These are phyloP conservation scores for Oryza longistaminata DNA, from an alignment of 176 grass and related monocot species.

Conservation along the genomic window DNA sequence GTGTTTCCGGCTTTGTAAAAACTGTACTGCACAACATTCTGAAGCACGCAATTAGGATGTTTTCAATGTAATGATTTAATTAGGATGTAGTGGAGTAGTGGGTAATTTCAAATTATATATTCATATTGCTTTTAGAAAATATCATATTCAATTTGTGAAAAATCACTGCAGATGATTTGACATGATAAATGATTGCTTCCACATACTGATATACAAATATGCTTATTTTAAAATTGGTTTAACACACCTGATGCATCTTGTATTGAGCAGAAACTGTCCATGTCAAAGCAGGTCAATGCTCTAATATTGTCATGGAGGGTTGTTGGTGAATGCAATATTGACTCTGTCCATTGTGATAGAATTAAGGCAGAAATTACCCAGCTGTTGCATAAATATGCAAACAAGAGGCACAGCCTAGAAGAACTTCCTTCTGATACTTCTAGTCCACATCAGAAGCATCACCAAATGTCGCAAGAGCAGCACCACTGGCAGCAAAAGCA, in stretches of 20 bases:
- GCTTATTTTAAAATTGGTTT: not conserved
- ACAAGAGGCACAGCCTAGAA: slow-evolving; percentile 25
- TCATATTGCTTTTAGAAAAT: not conserved
- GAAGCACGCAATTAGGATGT: not conserved
- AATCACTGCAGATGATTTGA: not conserved
- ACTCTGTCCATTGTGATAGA: slow-evolving; percentile 1
- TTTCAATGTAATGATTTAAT: not conserved
- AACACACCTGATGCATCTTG: not conserved
- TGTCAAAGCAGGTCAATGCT: slow-evolving; percentile 37
- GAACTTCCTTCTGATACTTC: not conserved
- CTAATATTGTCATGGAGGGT: slow-evolving; percentile 42
- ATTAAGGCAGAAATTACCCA: slow-evolving; percentile 48
- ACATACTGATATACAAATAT: slow-evolving; percentile 3
- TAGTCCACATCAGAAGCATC: not conserved
- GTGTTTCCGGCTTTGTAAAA: not conserved
- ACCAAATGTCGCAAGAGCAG: not conserved
- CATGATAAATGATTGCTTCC: not conserved
- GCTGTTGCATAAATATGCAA: slow-evolving; percentile 39
- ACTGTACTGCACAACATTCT: not conserved
- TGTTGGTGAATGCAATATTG: slow-evolving; percentile 25
- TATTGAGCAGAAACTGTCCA: slow-evolving; percentile 28
- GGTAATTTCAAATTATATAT: not conserved
- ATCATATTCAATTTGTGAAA: not conserved
- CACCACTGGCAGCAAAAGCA: not conserved
- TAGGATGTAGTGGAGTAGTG: not conserved